Base-by-base conservation (phyloP, 257 asterid species). In the Nicotiana undulata region DNA sequence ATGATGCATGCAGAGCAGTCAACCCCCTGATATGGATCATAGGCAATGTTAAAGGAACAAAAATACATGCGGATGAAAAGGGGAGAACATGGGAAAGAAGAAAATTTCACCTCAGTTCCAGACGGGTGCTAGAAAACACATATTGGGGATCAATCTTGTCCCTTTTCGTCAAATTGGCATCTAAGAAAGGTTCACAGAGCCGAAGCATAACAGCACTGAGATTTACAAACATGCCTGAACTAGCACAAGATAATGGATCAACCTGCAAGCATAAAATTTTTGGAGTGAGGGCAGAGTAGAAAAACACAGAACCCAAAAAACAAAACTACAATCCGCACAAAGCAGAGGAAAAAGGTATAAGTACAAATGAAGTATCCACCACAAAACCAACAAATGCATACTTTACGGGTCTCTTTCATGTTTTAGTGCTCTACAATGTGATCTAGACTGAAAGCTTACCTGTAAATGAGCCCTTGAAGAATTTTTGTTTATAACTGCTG, bases 161-260 rank as follows among this genome's bases (percentile, higher is more conserved):
- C 85, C 91, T 91, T 82, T 91, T 96, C 12, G 97, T 76, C 89
- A 94, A 85, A 90, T 84, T 96, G 82, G 89, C 91, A 85, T 96
- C 99, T 82, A 96, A 88, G 86, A 93, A 96, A 82, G 98, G 98
- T 87, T 96, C 97, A 67, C 98, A 96, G 3, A 96, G 92, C 65
- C 88, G 93, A 84, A 96, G 95, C 97, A 93, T 90, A 18, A 96
- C 97, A 31, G 95, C 97, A 87, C 97, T 90, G 76, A 96, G 96
- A 83, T 90, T 93, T 68, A 96, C 97, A 88, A 96, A 96, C 98
- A 93, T 93, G 82, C 99, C 97, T 17, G 99, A 92, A 89, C 99
- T 96, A 78, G 99, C 99, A 88, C 92, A 89, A 58, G 97, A 90
- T 65, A 96, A 82, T 32, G 94, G 95, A 88, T 96, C 99, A 83